Evolutionary conservation across 1,284 basidiomycete genomes (phyloP).

Genomic region (Vanrija sp.): DNA sequence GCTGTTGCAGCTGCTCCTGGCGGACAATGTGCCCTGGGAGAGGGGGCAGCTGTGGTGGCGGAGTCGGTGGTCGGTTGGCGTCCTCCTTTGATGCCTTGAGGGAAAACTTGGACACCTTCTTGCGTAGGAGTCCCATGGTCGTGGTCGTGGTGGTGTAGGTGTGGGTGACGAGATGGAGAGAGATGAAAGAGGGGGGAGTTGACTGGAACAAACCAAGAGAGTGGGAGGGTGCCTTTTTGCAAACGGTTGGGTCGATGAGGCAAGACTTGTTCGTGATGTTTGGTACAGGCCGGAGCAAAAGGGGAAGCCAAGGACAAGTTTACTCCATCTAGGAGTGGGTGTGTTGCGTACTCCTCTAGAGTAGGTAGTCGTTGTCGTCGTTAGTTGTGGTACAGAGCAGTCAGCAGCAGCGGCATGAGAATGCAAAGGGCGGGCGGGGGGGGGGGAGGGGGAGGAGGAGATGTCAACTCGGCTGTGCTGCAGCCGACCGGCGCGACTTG

Average conservation of each 20-base stretch:
- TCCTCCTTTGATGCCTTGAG: constrained; percentile 11
- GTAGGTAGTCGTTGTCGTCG: too few species aligned
- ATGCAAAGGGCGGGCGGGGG: too few species aligned
- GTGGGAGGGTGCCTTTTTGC: background rate
- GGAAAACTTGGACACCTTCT: constrained; percentile 10
- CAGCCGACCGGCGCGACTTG: too few species aligned
- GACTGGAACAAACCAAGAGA: too few species aligned
- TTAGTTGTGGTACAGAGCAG: too few species aligned
- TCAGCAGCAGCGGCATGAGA: too few species aligned
- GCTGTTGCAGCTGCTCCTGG: background rate
- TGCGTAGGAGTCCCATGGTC: constrained; percentile 18
- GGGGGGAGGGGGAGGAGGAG: too few species aligned
- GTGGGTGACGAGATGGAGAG: background rate
- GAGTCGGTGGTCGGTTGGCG: constrained; percentile 8
- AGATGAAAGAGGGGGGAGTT: background rate
- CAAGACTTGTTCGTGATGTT: background rate
- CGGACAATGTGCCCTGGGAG: constrained; percentile 17
- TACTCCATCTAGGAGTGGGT: too few species aligned
- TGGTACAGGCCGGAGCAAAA: background rate
- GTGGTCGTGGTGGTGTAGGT: background rate
- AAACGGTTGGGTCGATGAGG: background rate
- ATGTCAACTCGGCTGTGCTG: too few species aligned
- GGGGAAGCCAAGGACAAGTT: too few species aligned
- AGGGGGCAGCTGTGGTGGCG: constrained; percentile 17
- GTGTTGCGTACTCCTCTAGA: too few species aligned